A percentile compares a stretch with the other conserved stretches of the same genome.
phyloP scores from a whole-genome alignment of 306 rosid genomes.

The Cotoneaster glaucophyllus region DNA sequence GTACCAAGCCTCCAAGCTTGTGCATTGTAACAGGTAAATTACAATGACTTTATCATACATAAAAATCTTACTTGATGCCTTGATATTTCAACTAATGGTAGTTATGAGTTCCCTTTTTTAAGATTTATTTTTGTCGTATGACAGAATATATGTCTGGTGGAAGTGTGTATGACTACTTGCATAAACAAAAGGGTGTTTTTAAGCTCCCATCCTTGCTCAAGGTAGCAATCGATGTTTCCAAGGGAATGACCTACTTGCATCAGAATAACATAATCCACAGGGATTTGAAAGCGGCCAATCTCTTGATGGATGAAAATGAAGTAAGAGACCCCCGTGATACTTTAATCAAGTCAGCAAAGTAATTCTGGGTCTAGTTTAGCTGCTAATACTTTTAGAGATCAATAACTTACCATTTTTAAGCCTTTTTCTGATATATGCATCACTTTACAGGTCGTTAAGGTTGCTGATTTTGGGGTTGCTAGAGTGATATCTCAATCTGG shows the following conservation, averaged over 20 bases:
- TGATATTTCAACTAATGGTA: background rate
- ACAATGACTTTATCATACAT: conserved; percentile 7
- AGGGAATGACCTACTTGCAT: conserved; percentile 98
- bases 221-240: conserved; percentile 85
- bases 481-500: conserved; percentile 94
- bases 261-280: conserved; percentile 90
- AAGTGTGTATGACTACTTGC: conserved; percentile 93
- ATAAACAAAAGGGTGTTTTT: conserved; percentile 81
- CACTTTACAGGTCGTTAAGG: conserved; percentile 75
- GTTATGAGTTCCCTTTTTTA: background rate
- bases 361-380: background rate
- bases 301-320: conserved; percentile 93
- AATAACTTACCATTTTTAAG: background rate
- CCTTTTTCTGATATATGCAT: background rate
- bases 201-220: conserved; percentile 82
- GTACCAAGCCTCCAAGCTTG: conserved; percentile 79
- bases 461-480: conserved; percentile 98
- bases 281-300: conserved; percentile 93
- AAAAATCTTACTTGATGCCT: background rate
- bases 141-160: conserved; percentile 97
- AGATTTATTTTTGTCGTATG: conserved; percentile 13
- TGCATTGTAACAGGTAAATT: conserved; percentile 88
- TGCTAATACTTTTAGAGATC: background rate
- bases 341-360: background rate
- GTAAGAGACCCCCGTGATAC: conserved; percentile 36